Conservation (phyloP, 352 stramenopile genomes). For the Phytophthora aleatoria region DNA sequence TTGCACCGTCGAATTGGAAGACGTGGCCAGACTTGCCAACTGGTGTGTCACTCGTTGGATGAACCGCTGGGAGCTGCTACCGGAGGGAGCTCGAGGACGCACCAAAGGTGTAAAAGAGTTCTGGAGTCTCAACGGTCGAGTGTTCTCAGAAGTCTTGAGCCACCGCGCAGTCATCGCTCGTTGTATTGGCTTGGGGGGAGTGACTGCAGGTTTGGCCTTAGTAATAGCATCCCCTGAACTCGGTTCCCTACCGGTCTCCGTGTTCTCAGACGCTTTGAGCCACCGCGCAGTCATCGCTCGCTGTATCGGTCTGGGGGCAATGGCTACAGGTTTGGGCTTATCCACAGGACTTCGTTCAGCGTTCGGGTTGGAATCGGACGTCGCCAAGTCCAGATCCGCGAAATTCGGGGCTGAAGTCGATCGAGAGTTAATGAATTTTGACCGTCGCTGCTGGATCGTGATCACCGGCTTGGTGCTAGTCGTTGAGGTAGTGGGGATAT, state of each 20-base stretch:
- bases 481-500: not conserved
- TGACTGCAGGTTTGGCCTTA: not conserved
- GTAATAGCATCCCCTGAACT: not conserved
- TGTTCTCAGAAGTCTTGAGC: constrained; percentile 31
- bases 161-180: constrained; percentile 25
- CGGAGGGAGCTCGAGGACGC: constrained; percentile 6
- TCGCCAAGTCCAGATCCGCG: constrained; percentile 12
- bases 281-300: constrained; percentile 25
- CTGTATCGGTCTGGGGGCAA: constrained; percentile 8
- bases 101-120: constrained; percentile 12
- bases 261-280: constrained; percentile 28
- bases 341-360: not conserved
- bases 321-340: not conserved
- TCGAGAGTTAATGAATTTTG: constrained; percentile 16
- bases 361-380: not conserved
- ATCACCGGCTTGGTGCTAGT: not conserved
- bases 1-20: constrained; percentile 14
- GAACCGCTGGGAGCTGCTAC: constrained; percentile 30
- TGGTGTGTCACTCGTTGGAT: constrained; percentile 37
- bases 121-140: constrained; percentile 11
- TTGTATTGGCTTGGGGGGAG: constrained; percentile 10
- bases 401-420: constrained; percentile 32
- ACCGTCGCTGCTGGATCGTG: constrained; percentile 18
- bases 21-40: constrained; percentile 27
- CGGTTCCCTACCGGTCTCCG: not conserved